Evolutionary conservation across 495 filamentous ascomycete species (phyloP).

Genomic region (Hypoxylon trugodes): DNA sequence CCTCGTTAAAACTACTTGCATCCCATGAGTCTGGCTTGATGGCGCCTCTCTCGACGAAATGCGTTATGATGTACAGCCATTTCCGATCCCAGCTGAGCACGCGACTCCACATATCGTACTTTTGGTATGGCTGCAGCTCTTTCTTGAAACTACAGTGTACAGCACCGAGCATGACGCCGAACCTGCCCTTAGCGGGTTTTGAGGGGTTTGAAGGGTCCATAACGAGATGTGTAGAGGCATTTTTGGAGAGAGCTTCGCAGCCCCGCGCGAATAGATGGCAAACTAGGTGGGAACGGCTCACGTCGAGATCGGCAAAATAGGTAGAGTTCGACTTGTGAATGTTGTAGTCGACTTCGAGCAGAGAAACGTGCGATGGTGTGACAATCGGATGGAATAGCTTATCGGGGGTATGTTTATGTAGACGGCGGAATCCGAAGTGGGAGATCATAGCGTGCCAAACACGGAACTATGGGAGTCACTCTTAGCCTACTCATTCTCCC

Average conservation of each 20-base stretch:
- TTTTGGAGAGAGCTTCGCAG: constrained; percentile 51
- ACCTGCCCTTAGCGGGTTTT: constrained; percentile 47
- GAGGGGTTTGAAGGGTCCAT: constrained; percentile 48
- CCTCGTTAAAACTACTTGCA: constrained; percentile 32
- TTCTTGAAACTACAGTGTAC: constrained; percentile 71
- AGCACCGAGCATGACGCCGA: constrained; percentile 71
- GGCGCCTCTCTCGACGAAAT: constrained; percentile 62
- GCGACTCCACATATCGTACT: constrained; percentile 77
- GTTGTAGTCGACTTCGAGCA: constrained; percentile 83
- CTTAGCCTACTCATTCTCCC: background rate
- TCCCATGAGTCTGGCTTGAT: constrained; percentile 55
- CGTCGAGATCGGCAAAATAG: constrained; percentile 83
- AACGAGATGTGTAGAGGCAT: constrained; percentile 53
- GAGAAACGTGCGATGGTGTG: constrained; percentile 63
- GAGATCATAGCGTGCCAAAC: constrained; percentile 68
- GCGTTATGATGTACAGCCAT: constrained; percentile 60
- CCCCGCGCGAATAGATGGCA: constrained; percentile 61
- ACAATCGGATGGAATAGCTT: constrained; percentile 73
- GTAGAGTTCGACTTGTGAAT: constrained; percentile 85
- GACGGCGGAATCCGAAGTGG: constrained; percentile 57
- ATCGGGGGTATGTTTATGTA: constrained; percentile 52
- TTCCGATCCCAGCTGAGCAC: constrained; percentile 74
- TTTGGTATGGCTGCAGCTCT: constrained; percentile 74
- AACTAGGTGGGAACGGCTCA: constrained; percentile 70
- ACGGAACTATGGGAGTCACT: constrained; percentile 57